phyloP scores from a whole-genome alignment of 306 rosid genomes.

The Carpinus viminea region DNA sequence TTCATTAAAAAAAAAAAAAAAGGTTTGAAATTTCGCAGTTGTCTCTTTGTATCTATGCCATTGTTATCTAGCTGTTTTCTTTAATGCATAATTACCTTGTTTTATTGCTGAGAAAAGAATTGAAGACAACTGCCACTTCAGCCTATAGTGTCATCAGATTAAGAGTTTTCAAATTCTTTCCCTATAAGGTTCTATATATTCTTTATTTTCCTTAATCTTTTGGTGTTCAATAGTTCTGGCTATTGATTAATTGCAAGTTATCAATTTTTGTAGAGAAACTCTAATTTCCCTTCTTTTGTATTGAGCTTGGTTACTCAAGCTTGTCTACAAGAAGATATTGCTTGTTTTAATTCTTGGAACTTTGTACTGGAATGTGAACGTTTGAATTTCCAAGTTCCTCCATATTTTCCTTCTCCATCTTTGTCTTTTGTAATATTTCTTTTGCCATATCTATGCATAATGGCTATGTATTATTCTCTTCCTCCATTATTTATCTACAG shows the following conservation, averaged over 20 bases:
- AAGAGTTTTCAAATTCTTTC: not conserved
- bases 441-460: not conserved
- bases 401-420: not conserved
- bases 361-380: not conserved
- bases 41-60: not conserved
- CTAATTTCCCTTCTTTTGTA: not conserved
- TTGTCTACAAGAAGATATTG: not conserved
- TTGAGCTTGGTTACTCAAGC: not conserved
- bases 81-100: not conserved
- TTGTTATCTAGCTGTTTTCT: not conserved
- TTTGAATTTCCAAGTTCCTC: not conserved
- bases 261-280: not conserved
- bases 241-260: not conserved
- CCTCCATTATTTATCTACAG: not conserved
- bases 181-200: not conserved
- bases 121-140: not conserved
- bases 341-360: not conserved
- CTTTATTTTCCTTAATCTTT: not conserved
- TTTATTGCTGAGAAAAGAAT: not conserved
- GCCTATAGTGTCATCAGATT: not conserved
- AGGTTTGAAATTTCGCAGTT: not conserved
- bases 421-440: not conserved
- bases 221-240: not conserved
- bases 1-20: too few relatives aligned
- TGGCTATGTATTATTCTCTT: not conserved